phyloP scores from a whole-genome alignment of 2,329 filamentous ascomycete genomes.

The Metarhizium guizhouense region DNA sequence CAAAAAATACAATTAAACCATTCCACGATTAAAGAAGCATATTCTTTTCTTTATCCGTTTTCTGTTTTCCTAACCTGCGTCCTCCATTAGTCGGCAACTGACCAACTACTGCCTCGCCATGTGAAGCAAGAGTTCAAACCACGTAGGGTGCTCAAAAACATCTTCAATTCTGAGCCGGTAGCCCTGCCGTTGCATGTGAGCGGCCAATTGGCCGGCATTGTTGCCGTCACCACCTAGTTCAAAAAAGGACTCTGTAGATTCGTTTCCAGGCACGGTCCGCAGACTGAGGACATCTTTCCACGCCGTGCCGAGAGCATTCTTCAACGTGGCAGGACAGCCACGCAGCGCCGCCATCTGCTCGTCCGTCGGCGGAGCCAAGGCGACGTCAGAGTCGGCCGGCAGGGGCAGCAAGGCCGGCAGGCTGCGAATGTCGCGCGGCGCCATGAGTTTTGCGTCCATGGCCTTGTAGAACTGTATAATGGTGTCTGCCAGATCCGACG shows the following conservation, averaged over 20 bases:
- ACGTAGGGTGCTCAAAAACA: not conserved
- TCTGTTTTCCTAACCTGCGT: too few species aligned
- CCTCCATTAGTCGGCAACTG: too few species aligned
- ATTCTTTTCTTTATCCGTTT: too few species aligned
- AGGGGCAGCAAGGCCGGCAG: not conserved
- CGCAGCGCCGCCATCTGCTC: not conserved
- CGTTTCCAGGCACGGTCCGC: not conserved
- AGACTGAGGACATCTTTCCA: not conserved
- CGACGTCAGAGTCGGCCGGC: not conserved
- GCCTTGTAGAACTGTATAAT: not conserved
- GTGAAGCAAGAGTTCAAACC: not conserved
- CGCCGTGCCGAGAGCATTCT: not conserved
- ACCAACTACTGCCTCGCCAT: not conserved
- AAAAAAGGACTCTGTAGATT: not conserved
- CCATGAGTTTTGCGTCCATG: not conserved
- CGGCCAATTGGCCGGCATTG: conserved; percentile 2
- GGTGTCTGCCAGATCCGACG: not conserved
- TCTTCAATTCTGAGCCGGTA: conserved; percentile 1
- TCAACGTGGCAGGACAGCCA: not conserved
- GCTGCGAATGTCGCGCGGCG: not conserved
- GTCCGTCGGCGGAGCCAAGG: too few species aligned
- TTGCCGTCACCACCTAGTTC: not conserved
- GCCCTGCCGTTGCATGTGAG: conserved; percentile 1
- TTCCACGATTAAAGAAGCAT: too few species aligned
- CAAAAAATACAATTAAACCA: too few species aligned